Percentiles rank a stretch among this genome's conserved stretches.
Evolutionary conservation across 768 basidiomycete genomes (phyloP).

Genomic region (Lyophyllum atratum): DNA sequence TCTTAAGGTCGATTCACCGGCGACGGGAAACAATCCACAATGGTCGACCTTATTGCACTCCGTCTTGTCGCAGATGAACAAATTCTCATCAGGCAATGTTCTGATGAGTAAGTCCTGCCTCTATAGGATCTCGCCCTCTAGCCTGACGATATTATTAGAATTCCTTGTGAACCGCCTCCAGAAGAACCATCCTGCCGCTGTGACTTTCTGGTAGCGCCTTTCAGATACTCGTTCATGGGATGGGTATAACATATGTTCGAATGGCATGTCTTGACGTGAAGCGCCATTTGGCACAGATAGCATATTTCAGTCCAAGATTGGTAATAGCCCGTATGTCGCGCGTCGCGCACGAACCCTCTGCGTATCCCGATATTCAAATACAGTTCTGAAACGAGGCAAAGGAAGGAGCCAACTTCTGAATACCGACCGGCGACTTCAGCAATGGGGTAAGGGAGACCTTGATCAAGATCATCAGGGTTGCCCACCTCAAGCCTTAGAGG

Average conservation of each 20-base stretch:
- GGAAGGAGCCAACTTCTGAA: no score
- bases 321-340: no score
- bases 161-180: conserved; percentile 17
- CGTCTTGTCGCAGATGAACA: conserved; percentile 17
- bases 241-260: neutral
- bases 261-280: no score
- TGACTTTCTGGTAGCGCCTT: conserved; percentile 11
- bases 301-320: no score
- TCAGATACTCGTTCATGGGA: neutral
- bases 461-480: no score
- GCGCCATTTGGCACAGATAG: no score
- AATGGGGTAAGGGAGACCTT: no score
- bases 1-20: conserved; percentile 3
- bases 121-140: neutral
- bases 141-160: neutral
- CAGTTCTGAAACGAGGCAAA: no score
- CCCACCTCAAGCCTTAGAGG: no score
- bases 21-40: conserved; percentile 6
- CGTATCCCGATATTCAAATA: no score
- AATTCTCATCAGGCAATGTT: conserved; percentile 14
- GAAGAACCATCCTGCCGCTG: conserved; percentile 10
- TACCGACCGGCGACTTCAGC: no score
- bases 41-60: conserved; percentile 13
- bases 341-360: no score
- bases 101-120: conserved; percentile 16